A percentile compares a stretch with the other conserved stretches of the same genome.
These are phyloP conservation scores for Chernovozyma aurita DNA, from an alignment of 1,139 yeast genomes.

Conservation along the genomic window DNA sequence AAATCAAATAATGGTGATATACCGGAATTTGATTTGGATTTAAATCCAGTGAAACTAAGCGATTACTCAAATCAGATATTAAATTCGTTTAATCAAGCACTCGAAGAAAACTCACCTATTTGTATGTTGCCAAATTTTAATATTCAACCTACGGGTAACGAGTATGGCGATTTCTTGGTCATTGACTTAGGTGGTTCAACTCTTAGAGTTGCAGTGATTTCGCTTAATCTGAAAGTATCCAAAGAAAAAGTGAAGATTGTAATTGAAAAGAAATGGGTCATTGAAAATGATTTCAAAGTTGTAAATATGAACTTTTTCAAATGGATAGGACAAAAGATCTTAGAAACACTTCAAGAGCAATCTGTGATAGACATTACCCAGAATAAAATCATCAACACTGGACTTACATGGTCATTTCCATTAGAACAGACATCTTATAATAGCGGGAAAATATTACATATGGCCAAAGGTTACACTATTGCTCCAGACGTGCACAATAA, in stretches of 20 bases:
- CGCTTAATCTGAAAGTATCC: slow-evolving; percentile 15
- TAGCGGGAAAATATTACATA: slow-evolving; percentile 41
- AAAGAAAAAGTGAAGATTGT: slow-evolving; percentile 24
- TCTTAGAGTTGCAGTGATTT: slow-evolving; percentile 44
- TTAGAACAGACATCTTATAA: slow-evolving; percentile 40
- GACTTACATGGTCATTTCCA: slow-evolving; percentile 61
- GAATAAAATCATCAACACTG: slow-evolving; percentile 29
- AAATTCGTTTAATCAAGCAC: slow-evolving; percentile 26
- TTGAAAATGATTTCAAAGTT: slow-evolving; percentile 33
- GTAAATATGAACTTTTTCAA: slow-evolving; percentile 38
- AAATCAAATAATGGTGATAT: background rate
- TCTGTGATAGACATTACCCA: slow-evolving; percentile 14
- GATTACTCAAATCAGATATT: slow-evolving; percentile 15
- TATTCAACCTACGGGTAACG: slow-evolving; percentile 39
- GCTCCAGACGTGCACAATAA: slow-evolving; percentile 32
- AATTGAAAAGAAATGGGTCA: slow-evolving; percentile 37
- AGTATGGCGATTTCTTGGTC: slow-evolving; percentile 40
- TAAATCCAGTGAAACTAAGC: slow-evolving; percentile 2
- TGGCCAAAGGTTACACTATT: slow-evolving; percentile 50
- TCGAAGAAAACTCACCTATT: slow-evolving; percentile 24
- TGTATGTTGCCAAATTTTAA: slow-evolving; percentile 48
- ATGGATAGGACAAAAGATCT: slow-evolving; percentile 33
- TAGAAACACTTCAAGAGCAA: slow-evolving; percentile 27
- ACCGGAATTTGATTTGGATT: background rate
- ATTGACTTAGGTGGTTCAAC: slow-evolving; percentile 58